Conservation (phyloP, 192 early-diverging fungal genomes). For the Gamsiella multidivaricata region DNA sequence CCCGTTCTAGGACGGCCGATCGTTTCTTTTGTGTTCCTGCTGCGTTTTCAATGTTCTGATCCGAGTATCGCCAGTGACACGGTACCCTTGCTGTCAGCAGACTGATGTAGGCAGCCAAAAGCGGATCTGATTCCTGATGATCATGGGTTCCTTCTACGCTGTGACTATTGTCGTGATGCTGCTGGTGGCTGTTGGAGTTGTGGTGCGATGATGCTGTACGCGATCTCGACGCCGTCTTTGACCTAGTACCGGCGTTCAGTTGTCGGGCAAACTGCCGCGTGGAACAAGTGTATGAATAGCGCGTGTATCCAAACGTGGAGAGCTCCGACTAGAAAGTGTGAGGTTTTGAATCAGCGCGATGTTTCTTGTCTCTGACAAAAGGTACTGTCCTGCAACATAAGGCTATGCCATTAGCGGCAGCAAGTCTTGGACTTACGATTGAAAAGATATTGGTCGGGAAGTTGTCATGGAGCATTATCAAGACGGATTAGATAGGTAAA, state of each 20-base stretch:
- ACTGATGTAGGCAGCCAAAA: slow-evolving; percentile 33
- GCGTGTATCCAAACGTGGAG: slow-evolving; percentile 51
- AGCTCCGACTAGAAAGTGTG: slow-evolving; percentile 40
- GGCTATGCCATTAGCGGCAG: background rate
- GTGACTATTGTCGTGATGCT: background rate
- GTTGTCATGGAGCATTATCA: slow-evolving; percentile 45
- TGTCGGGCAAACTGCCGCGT: slow-evolving; percentile 28
- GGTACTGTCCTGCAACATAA: too few species aligned
- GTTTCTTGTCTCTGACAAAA: too few species aligned
- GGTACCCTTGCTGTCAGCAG: slow-evolving; percentile 36
- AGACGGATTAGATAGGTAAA: background rate
- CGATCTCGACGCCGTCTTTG: slow-evolving; percentile 13
- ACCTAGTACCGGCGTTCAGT: slow-evolving; percentile 23
- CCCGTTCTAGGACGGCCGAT: slow-evolving; percentile 2
- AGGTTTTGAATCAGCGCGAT: too few species aligned
- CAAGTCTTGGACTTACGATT: slow-evolving; percentile 19
- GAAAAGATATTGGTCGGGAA: slow-evolving; percentile 45
- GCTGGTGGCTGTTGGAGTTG: background rate
- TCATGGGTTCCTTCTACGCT: background rate
- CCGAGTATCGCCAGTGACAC: slow-evolving; percentile 42
- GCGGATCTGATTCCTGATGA: slow-evolving; percentile 34
- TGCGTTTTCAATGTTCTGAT: background rate
- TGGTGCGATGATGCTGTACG: slow-evolving; percentile 6
- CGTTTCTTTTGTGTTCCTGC: slow-evolving; percentile 2
- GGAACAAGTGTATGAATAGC: slow-evolving; percentile 36